A percentile compares a stretch with the other conserved stretches of the same genome.
Conservation (phyloP, 2,329 filamentous ascomycete genomes). For the Xylaria hypoxylon region DNA sequence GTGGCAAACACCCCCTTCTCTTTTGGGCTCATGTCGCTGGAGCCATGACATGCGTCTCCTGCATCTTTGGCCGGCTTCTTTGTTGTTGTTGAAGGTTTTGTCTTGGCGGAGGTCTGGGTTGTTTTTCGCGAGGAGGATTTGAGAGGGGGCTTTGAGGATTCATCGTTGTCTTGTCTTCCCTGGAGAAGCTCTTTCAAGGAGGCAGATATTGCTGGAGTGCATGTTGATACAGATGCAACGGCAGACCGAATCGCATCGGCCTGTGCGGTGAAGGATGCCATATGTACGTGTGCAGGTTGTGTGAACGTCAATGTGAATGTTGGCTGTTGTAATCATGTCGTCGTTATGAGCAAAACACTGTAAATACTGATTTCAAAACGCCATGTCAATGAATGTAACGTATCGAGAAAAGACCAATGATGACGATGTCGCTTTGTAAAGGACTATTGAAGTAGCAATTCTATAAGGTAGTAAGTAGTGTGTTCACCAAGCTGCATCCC, state of each 20-base stretch:
- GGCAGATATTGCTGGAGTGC: slow-evolving; percentile 63
- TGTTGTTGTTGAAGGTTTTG: slow-evolving; percentile 37
- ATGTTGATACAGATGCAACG: slow-evolving; percentile 64
- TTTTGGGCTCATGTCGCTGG: slow-evolving; percentile 61
- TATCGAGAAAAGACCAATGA: slow-evolving; percentile 35
- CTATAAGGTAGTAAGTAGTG: slow-evolving; percentile 6
- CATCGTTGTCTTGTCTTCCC: slow-evolving; percentile 45
- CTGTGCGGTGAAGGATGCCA: slow-evolving; percentile 59
- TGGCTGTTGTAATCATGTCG: slow-evolving; percentile 48
- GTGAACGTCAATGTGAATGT: slow-evolving; percentile 32
- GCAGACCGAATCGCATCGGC: slow-evolving; percentile 65
- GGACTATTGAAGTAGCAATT: slow-evolving; percentile 21
- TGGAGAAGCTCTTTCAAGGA: slow-evolving; percentile 61
- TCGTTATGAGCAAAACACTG: slow-evolving; percentile 42
- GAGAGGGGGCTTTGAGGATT: slow-evolving; percentile 47
- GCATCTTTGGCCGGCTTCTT: slow-evolving; percentile 30
- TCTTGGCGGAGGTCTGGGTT: slow-evolving; percentile 42
- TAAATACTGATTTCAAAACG: slow-evolving; percentile 42
- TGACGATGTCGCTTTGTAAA: slow-evolving; percentile 32
- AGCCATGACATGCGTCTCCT: slow-evolving; percentile 45
- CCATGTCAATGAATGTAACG: slow-evolving; percentile 38
- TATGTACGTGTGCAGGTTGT: slow-evolving; percentile 41
- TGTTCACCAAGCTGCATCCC: not conserved
- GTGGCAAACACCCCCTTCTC: slow-evolving; percentile 77
- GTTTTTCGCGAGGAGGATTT: slow-evolving; percentile 50